A percentile compares a stretch with the other conserved stretches of the same genome.
phyloP scores from a whole-genome alignment of 2,329 filamentous ascomycete species.

The Calonectria hawksworthii region DNA sequence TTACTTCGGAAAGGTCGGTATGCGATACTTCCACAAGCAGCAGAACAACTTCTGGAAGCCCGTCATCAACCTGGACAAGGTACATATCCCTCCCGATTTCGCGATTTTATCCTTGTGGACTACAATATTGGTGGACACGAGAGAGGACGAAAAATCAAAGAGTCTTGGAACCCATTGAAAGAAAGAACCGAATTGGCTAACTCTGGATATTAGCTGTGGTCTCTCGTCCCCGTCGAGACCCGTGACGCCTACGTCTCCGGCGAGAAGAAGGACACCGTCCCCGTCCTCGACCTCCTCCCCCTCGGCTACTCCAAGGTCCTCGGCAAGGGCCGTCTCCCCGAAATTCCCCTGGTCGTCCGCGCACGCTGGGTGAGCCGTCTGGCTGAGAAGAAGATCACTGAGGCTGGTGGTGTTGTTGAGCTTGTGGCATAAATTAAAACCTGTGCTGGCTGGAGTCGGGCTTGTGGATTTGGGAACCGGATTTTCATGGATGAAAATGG shows the following conservation, averaged over 20 bases:
- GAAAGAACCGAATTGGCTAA: conserved; percentile 44
- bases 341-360: conserved; percentile 93
- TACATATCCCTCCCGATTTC: conserved; percentile 54
- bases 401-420: conserved; percentile 96
- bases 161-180: background rate
- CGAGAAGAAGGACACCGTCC: conserved; percentile 88
- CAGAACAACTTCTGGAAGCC: conserved; percentile 99
- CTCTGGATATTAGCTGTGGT: conserved; percentile 79
- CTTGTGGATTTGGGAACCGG: conserved; percentile 50
- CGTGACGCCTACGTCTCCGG: conserved; percentile 91
- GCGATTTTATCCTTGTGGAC: conserved; percentile 24
- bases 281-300: conserved; percentile 96
- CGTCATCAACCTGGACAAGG: conserved; percentile 98
- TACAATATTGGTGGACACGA: conserved; percentile 2
- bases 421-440: conserved; percentile 80
- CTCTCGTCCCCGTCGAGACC: conserved; percentile 91
- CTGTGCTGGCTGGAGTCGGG: conserved; percentile 47
- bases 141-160: background rate
- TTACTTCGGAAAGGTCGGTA: conserved; percentile 99
- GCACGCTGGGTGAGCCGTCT: conserved; percentile 96
- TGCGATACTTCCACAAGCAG: conserved; percentile 97
- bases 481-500: conserved; percentile 46
- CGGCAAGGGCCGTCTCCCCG: conserved; percentile 96
- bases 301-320: conserved; percentile 99
- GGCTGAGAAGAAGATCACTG: conserved; percentile 99